These are phyloP conservation scores for Hanseniaspora jakobsenii DNA, from an alignment of 805 yeast genomes.

Conservation along the genomic window DNA sequence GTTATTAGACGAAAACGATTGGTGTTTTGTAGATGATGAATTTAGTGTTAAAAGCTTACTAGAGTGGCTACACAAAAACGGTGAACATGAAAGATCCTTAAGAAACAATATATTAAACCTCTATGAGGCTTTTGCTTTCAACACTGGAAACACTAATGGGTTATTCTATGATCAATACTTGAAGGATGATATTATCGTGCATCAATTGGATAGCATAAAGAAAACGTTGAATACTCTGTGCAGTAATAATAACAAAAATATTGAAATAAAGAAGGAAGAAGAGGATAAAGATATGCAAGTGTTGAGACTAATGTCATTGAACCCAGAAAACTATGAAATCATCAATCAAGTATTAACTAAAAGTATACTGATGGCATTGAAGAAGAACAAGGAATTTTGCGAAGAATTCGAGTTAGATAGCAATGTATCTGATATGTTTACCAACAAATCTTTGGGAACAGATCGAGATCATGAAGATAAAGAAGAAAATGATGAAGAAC, in stretches of 20 bases:
- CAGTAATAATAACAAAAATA: too few relatives aligned
- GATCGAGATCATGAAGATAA: conserved; percentile 7
- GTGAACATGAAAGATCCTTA: conserved; percentile 56
- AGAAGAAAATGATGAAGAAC: conserved; percentile 5
- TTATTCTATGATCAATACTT: not conserved
- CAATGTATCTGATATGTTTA: too few relatives aligned
- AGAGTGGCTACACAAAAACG: conserved; percentile 64
- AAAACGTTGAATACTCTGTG: not conserved
- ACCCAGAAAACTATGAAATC: conserved; percentile 26
- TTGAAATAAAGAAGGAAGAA: too few relatives aligned
- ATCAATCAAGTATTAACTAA: too few relatives aligned
- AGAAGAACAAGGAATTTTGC: too few relatives aligned
- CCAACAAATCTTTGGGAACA: too few relatives aligned
- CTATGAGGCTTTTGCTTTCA: conserved; percentile 30
- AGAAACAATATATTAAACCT: conserved; percentile 44
- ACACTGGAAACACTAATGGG: conserved; percentile 23
- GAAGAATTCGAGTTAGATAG: too few relatives aligned
- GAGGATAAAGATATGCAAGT: too few relatives aligned
- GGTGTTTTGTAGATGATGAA: conserved; percentile 60
- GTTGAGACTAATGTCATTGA: too few relatives aligned
- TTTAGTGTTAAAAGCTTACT: conserved; percentile 46
- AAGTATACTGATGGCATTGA: too few relatives aligned
- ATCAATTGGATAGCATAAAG: not conserved
- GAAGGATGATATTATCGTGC: conserved; percentile 16
- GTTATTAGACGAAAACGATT: conserved; percentile 39